Evolutionary conservation across 2,329 filamentous ascomycete genomes (phyloP).

Genomic region (Cercospora beticola): DNA sequence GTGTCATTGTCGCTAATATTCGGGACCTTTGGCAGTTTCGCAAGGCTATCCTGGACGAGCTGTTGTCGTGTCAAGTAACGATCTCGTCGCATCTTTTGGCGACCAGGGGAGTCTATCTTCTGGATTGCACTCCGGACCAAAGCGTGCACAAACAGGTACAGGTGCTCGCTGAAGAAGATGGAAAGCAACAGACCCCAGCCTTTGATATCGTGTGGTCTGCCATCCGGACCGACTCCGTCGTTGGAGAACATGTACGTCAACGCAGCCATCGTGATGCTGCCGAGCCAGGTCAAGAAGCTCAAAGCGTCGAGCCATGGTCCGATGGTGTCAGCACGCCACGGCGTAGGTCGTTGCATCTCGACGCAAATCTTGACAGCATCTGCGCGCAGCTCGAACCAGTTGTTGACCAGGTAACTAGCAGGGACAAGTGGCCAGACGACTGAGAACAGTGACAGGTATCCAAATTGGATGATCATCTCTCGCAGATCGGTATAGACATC

Average conservation of each 20-base stretch:
- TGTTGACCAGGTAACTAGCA: conserved; percentile 86
- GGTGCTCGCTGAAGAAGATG: conserved; percentile 83
- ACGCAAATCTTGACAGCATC: conserved; percentile 93
- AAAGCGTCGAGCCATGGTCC: conserved; percentile 87
- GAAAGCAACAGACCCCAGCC: conserved; percentile 78
- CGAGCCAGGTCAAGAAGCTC: conserved; percentile 89
- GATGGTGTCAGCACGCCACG: conserved; percentile 88
- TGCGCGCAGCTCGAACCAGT: conserved; percentile 91
- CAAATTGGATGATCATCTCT: conserved; percentile 83
- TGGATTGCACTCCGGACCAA: conserved; percentile 70
- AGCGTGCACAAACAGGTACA: conserved; percentile 77
- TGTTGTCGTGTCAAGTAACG: conserved; percentile 77
- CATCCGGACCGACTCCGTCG: conserved; percentile 63
- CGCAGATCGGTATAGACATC: conserved; percentile 88
- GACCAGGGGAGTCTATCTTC: conserved; percentile 80
- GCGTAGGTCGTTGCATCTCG: conserved; percentile 83
- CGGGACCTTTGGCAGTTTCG: conserved; percentile 48
- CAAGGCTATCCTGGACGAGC: conserved; percentile 72
- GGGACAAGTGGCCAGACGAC: conserved; percentile 93
- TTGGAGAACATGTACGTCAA: conserved; percentile 86
- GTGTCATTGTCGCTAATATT: conserved; percentile 50
- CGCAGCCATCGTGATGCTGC: conserved; percentile 81
- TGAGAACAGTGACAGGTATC: conserved; percentile 87
- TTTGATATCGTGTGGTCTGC: conserved; percentile 68
- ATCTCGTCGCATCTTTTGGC: conserved; percentile 81